Evolutionary conservation across 2,329 filamentous ascomycete species (phyloP), one percentile per base, ranked within the genome.

Genomic region (Septoria linicola): DNA sequence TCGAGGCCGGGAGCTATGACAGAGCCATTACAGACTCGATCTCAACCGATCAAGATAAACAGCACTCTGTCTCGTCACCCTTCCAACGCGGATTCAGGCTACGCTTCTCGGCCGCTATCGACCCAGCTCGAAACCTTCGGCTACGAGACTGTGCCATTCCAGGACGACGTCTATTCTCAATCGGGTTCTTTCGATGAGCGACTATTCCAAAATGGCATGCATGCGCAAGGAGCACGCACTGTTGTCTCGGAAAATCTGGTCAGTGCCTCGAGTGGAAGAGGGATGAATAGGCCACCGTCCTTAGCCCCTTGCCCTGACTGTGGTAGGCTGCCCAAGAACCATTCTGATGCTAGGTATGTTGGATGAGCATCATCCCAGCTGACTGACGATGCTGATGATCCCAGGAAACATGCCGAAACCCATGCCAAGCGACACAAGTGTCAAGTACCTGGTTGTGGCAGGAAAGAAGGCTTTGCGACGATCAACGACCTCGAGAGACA

Each of bases 401-500:
- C 43, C 41, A 95, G 89, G 53, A 95, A 95, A 68, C 89, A 95
- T 62, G 70, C 76, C 39, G 76, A 84, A 16, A 83, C 84, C 41
- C 89, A 95, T 67, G 75, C 72, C 1, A 90, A 86, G 59, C 81
- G 83, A 0, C 82, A 79, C 65, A 77, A 71, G 51, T 96, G 90
- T 64, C 63, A 76, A 3, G 69, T 80, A 19, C 57, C 66, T 1
- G 72, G 72, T 3, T 95, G 89, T 66, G 59, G 64, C 20, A 76
- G 83, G 10, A 59, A 53, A 14, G 72, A 67, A 4, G 89, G 88
- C 0, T 96, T 95, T 62, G 84, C 85, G 14, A 95, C 89, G 0
- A 69, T 73, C 14, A 95, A 95, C 66, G 91, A 96, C 62, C 80
- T 92, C 10, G 80, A 85, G n/a, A 78, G 91, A 45, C 91, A 96